Base-by-base conservation (phyloP, 805 yeast genomes). In the Metschnikowia santaceciliae region DNA sequence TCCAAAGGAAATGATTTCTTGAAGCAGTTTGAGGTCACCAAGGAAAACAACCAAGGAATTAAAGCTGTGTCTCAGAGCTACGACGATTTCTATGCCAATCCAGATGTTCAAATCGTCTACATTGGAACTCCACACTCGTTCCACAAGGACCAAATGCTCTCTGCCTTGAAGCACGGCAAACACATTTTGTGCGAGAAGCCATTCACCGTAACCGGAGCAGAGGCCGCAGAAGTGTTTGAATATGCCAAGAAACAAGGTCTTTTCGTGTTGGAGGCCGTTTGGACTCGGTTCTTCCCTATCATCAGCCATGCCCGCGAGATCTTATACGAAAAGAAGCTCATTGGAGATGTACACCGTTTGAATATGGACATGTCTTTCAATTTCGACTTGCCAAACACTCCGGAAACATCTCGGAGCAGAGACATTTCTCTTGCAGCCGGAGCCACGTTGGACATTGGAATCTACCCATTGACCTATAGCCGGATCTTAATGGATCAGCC, bases 171-270 rank as follows among this genome's bases (percentile, higher is more conserved):
- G 17, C 67, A 72, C 41, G 78, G 74, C 20, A 76, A 77, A 53
- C 78, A 79, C 59, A 81, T 80, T 19, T 65, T 81, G 43, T 76
- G 81, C 58, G 85, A 81, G 53, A 81, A 81, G 60, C 81, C 84
- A 6, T 65, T 79, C 55, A 74, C 81, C 2, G 71, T 81, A 46
- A 80, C 78, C 53, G 65, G 63, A 3, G 62, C 62, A 19, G 82
- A 81, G 49, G 71, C 80, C 6, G 55, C 64, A 30, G 75, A 70
- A 38, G 58, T 81, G 10, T 62, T 72, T 45, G 67, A 60, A 1
- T 67, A 73, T 42, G 86, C 86, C 3, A 66, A 68, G 56, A 53
- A 61, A 49, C 72, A 74, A 60, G 67, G 69, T 1, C 59, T 72
- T 45, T 79, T 76, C 53, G 64, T 82, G 35, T 77, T 82, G 83